Evolutionary conservation across 169 alveolate species (phyloP).

Genomic region (Sarcocystis neurona): DNA sequence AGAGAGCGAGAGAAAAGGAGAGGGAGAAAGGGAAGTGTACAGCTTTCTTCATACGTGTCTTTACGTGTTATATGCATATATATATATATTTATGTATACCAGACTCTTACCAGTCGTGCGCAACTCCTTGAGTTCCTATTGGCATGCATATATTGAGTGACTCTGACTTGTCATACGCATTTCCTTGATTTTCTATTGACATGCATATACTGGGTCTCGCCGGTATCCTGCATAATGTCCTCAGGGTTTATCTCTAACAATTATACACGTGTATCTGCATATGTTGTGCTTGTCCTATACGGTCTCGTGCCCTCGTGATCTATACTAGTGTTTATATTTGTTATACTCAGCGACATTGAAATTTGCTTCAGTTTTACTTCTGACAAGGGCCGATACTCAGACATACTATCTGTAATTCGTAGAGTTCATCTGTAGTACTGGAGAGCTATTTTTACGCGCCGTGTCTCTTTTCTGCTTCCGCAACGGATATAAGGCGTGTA

Average conservation of each 20-base stretch:
- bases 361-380: neutral
- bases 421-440: neutral
- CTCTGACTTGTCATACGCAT: neutral
- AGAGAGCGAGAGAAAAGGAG: neutral
- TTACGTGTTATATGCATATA: neutral
- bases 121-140: neutral
- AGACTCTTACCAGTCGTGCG: neutral
- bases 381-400: neutral
- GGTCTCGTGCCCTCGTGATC: no score
- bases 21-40: neutral
- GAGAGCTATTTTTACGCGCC: no score
- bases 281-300: no score
- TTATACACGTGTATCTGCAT: no score
- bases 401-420: neutral
- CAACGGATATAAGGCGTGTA: neutral
- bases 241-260: no score
- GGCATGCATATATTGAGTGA: neutral
- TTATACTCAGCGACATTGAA: no score
- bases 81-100: no score
- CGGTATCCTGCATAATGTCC: neutral
- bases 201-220: neutral
- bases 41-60: neutral
- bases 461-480: neutral
- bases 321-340: no score
- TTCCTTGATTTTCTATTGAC: neutral